Percentiles rank a stretch among this genome's conserved stretches.
These are phyloP conservation scores for Dichomitus squalens DNA, from an alignment of 1,284 basidiomycete species.

Conservation along the genomic window DNA sequence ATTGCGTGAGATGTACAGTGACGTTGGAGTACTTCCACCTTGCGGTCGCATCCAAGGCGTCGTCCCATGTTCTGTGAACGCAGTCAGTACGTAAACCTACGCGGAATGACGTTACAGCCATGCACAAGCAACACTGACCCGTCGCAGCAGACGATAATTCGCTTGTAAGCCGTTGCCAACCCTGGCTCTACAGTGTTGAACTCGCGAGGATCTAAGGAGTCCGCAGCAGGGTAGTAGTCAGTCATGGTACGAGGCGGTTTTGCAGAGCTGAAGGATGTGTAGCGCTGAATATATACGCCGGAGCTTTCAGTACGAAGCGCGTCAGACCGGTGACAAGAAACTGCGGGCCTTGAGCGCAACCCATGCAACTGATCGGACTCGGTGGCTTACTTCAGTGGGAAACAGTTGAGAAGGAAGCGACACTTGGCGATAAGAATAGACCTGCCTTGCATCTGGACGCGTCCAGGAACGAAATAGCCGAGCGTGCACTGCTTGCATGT, in stretches of 20 bases:
- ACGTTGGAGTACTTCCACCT: slow-evolving; percentile 66
- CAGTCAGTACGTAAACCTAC: not conserved
- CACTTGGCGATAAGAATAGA: not conserved
- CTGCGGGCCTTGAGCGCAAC: not conserved
- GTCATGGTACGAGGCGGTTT: not conserved
- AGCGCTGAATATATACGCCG: not conserved
- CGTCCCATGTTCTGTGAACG: slow-evolving; percentile 41
- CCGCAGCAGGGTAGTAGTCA: not conserved
- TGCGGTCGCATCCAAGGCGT: slow-evolving; percentile 47
- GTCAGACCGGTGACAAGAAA: not conserved
- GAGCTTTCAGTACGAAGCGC: too few species aligned
- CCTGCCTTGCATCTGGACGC: not conserved
- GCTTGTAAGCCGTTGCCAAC: slow-evolving; percentile 39
- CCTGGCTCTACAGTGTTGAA: not conserved
- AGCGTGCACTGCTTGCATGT: not conserved
- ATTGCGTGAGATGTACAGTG: slow-evolving; percentile 43
- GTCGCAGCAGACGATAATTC: slow-evolving; percentile 71
- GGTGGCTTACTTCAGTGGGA: not conserved
- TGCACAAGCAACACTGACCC: slow-evolving; percentile 53
- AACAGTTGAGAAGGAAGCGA: not conserved
- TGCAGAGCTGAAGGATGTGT: not conserved
- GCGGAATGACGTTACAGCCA: too few species aligned
- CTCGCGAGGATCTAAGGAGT: not conserved
- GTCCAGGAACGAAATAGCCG: not conserved
- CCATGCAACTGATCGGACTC: not conserved